Base-by-base conservation (phyloP, 1,139 yeast species). In the Wickerhamiella infanticola region DNA sequence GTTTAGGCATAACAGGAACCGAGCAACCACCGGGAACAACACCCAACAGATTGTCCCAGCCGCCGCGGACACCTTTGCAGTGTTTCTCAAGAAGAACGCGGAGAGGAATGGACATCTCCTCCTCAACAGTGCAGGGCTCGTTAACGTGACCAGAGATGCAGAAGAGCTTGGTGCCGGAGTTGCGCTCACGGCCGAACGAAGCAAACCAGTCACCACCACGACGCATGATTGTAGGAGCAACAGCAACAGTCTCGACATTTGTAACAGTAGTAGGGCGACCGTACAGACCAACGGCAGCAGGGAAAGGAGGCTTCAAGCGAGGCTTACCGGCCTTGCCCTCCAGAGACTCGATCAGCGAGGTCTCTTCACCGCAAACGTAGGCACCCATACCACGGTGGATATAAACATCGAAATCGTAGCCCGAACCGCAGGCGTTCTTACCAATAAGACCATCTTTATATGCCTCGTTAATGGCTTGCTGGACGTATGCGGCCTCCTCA, bases 301-400 rank as follows among this genome's bases (percentile, higher is more conserved):
- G 94, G 75, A 83, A 83, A 56, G 94, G 94, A 42, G 94, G 94
- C 74, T 83, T 83, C 64, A 83, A 73, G 68, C 94, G 77, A 57
- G 94, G 94, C 66, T 83, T 83, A 57, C 94, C 94, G 46, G 90
- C 90, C 66, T 83, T 83, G 59, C 94, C 94, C 68, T 83, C 94
- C 47, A 83, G 69, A 2, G 88, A 79, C 67, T 83, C 94, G 59
- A 83, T 82, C 60, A 83, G 69, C 3, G 93, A 86, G 35, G 94
- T 83, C 67, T 83, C 94, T 67, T 83, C 94, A 59, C 94, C 94
- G 67, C 94, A 83, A 45, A 83, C 73, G 63, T 83, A 83, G 25
- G 94, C 94, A 53, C 94, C 94, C 84, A 81, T 81, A 57, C 94
- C 94, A 59, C 94, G 74, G 67, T 83, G 94, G 56, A 83, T 72